These are phyloP conservation scores for Populus hybrid DNA, from an alignment of 441 rosid species.

Conservation along the genomic window DNA sequence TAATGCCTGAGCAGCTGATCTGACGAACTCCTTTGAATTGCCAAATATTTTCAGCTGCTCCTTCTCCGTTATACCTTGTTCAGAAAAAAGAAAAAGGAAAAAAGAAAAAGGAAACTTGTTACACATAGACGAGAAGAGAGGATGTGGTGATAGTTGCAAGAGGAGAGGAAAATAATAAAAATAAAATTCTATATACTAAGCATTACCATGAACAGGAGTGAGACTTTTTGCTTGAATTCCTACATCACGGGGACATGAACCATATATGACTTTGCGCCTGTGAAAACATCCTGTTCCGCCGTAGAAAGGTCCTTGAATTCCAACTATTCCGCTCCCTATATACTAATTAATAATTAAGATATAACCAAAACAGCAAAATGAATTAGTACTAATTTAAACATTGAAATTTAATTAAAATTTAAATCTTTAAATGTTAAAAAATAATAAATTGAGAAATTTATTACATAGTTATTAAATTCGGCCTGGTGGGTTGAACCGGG, in stretches of 20 bases:
- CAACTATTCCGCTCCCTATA: slow-evolving; percentile 35
- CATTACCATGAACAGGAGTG: slow-evolving; percentile 17
- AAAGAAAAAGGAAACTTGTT: neutral
- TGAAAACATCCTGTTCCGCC: slow-evolving; percentile 65
- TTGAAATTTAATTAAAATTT: too few species aligned
- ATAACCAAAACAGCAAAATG: neutral
- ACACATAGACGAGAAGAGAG: neutral
- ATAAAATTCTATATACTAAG: too few species aligned
- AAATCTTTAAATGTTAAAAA: too few species aligned
- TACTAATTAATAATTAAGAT: slow-evolving; percentile 21
- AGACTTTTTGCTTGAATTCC: slow-evolving; percentile 2
- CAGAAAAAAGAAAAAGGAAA: too few species aligned
- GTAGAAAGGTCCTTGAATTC: slow-evolving; percentile 54
- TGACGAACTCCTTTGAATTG: slow-evolving; percentile 33
- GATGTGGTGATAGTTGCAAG: neutral
- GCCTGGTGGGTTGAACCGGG: too few species aligned
- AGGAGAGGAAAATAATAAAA: neutral
- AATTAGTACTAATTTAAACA: neutral
- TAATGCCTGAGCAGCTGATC: slow-evolving; percentile 41
- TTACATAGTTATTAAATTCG: too few species aligned
- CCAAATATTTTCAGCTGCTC: slow-evolving; percentile 36
- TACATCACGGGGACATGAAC: slow-evolving; percentile 28
- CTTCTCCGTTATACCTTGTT: slow-evolving; percentile 27
- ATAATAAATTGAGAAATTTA: too few species aligned
- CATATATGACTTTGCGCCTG: slow-evolving; percentile 55